A percentile compares a stretch with the other conserved stretches of the same genome.
Conservation (phyloP, 1,139 yeast species). For the Magnusiomyces fungicola region DNA sequence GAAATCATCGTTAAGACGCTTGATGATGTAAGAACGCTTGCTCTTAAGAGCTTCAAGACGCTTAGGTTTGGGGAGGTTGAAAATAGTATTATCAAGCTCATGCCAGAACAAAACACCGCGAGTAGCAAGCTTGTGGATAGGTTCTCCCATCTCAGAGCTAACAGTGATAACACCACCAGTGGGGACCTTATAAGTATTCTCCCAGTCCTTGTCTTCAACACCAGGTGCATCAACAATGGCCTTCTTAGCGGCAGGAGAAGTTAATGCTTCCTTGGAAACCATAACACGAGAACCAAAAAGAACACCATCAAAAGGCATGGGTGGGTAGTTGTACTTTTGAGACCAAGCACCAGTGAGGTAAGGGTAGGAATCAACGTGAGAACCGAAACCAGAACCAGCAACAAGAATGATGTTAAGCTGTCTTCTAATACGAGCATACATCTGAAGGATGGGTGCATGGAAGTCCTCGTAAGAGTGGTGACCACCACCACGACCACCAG, state of each 20-base stretch:
- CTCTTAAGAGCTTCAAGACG: constrained; percentile 70
- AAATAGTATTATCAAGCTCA: constrained; percentile 89
- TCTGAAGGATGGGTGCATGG: constrained; percentile 94
- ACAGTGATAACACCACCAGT: constrained; percentile 97
- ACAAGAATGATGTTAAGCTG: constrained; percentile 79
- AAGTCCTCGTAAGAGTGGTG: constrained; percentile 98
- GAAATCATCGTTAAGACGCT: constrained; percentile 82
- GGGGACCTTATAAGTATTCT: constrained; percentile 85
- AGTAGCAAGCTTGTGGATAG: constrained; percentile 96
- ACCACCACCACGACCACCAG: constrained; percentile 99
- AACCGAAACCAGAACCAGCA: constrained; percentile 98
- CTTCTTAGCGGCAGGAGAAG: constrained; percentile 88
- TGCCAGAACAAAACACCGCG: constrained; percentile 94
- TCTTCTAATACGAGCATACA: constrained; percentile 92
- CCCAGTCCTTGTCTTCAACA: constrained; percentile 86
- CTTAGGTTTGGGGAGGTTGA: constrained; percentile 85
- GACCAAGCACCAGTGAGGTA: constrained; percentile 98
- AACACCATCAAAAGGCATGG: constrained; percentile 99
- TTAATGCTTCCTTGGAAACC: constrained; percentile 94
- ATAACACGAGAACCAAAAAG: constrained; percentile 93
- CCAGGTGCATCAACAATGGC: constrained; percentile 89
- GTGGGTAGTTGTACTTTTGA: constrained; percentile 73
- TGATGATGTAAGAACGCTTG: constrained; percentile 81
- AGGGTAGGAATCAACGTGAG: constrained; percentile 93
- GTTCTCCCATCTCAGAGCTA: constrained; percentile 98